A percentile compares a stretch with the other conserved stretches of the same genome.
Evolutionary conservation across 2,329 filamentous ascomycete genomes (phyloP).

Genomic region (Fusarium caatingaense): DNA sequence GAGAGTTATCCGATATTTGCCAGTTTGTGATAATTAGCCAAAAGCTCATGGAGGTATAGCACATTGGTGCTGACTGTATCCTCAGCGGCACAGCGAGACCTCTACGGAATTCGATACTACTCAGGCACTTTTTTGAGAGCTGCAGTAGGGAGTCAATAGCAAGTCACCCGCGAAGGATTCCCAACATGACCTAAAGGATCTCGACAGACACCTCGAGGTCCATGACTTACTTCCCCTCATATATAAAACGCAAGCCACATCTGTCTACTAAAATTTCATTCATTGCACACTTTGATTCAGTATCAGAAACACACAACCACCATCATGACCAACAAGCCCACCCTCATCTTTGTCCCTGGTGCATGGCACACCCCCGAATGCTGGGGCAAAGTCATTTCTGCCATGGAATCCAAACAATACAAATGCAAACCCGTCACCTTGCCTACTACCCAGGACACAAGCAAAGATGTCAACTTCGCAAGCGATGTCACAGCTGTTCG

Average conservation of each 20-base stretch:
- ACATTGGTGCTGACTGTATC: neutral
- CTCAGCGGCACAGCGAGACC: neutral
- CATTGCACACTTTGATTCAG: rapidly evolving
- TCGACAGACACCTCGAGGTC: neutral
- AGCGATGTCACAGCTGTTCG: conserved; percentile 56
- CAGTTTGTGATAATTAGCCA: neutral
- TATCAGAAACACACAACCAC: neutral
- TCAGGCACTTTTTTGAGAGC: neutral
- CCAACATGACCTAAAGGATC: neutral
- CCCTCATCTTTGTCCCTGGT: conserved; percentile 59
- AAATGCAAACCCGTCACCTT: conserved; percentile 53
- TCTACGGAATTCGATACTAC: too few relatives aligned
- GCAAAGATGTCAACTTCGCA: conserved; percentile 53
- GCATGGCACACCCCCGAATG: conserved; percentile 58
- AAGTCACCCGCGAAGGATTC: neutral
- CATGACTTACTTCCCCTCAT: neutral
- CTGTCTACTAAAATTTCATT: rapidly evolving
- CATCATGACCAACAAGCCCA: conserved; percentile 44
- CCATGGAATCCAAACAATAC: conserved; percentile 49
- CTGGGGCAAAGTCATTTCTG: conserved; percentile 51
- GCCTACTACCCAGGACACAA: conserved; percentile 50
- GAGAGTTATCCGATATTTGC: rapidly evolving
- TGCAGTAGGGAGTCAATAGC: neutral
- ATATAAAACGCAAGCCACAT: neutral
- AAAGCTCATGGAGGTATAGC: neutral